A percentile compares a stretch with the other conserved stretches of the same genome.
Evolutionary conservation across 306 rosid genomes (phyloP).

Genomic region (Citrullus amarus): DNA sequence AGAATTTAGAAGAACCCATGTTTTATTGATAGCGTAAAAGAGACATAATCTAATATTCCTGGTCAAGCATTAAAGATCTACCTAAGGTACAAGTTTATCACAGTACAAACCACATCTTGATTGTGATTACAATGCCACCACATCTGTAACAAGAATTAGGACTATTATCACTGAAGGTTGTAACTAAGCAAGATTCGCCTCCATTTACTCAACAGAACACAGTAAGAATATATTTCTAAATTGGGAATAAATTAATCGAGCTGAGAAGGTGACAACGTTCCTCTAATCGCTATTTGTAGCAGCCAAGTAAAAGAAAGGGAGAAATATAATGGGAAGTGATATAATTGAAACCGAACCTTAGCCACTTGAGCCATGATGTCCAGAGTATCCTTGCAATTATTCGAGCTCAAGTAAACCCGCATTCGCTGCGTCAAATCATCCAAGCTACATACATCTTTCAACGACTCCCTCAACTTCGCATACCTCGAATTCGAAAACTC

Average conservation of each 20-base stretch:
- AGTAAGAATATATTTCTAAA: not conserved
- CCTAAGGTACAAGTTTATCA: not conserved
- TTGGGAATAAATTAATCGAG: not conserved
- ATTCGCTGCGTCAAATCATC: conserved; percentile 75
- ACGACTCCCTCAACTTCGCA: conserved; percentile 31
- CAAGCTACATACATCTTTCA: conserved; percentile 69
- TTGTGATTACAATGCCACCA: not conserved
- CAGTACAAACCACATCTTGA: not conserved
- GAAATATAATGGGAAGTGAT: not conserved
- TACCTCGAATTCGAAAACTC: conserved; percentile 35
- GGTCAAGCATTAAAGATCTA: not conserved
- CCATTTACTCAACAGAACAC: not conserved
- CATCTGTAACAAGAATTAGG: not conserved
- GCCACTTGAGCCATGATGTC: conserved; percentile 50
- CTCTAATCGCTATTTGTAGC: not conserved
- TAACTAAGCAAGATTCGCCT: not conserved
- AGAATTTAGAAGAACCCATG: not conserved
- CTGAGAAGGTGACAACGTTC: not conserved
- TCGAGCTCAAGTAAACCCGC: conserved; percentile 47
- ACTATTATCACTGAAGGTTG: not conserved
- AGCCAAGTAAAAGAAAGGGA: not conserved
- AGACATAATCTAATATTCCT: not conserved
- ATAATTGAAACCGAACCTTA: conserved; percentile 42
- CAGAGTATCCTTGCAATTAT: conserved; percentile 48
- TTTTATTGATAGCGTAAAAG: not conserved